These are phyloP conservation scores for Hibiscus trionum DNA, from an alignment of 345 rosid genomes.

Conservation along the genomic window DNA sequence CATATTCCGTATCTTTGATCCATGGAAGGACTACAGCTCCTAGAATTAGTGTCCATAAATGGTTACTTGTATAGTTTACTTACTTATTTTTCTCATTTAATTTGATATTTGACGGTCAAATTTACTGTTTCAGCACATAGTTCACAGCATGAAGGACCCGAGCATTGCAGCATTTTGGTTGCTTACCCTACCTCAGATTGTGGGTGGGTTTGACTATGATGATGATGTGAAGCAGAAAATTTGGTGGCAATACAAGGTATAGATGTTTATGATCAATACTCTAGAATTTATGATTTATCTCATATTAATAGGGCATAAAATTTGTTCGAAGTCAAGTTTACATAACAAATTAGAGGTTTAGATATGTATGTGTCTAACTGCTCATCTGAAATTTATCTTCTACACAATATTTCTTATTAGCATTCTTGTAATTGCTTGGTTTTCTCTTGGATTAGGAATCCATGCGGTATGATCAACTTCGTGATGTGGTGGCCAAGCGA, in stretches of 20 bases:
- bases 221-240: conserved; percentile 78
- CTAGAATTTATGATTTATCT: background rate
- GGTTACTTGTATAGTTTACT: background rate
- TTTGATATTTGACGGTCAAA: conserved; percentile 1
- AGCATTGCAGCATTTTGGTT: conserved; percentile 96
- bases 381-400: conserved; percentile 9
- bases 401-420: background rate
- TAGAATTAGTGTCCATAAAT: background rate
- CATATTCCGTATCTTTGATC: background rate
- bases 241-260: conserved; percentile 89
- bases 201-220: conserved; percentile 84
- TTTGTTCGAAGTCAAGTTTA: background rate
- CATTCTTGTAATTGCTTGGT: conserved; percentile 9
- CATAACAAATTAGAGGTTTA: background rate
- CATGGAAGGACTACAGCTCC: background rate
- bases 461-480: conserved; percentile 77
- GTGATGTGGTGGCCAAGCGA: conserved; percentile 71
- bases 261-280: background rate
- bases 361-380: background rate
- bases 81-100: background rate
- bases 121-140: conserved; percentile 65
- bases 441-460: conserved; percentile 56
- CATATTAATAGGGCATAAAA: background rate
- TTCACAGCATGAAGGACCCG: conserved; percentile 93
- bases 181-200: conserved; percentile 73